Evolutionary conservation across 1,139 yeast genomes (phyloP).

Genomic region (Cylindricascospora bacillispora): DNA sequence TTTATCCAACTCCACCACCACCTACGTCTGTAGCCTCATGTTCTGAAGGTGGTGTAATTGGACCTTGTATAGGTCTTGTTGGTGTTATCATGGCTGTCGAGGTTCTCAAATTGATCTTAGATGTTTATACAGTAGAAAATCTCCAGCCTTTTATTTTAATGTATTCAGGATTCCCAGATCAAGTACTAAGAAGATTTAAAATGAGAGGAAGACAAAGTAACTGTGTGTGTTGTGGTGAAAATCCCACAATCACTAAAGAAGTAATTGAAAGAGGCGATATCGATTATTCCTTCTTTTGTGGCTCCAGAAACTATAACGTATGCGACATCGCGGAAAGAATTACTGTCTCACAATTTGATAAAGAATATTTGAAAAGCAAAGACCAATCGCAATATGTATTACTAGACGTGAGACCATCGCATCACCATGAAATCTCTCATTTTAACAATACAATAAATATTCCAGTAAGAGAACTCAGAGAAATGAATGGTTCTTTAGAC

Average conservation of each 20-base stretch:
- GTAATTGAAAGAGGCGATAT: slow-evolving; percentile 35
- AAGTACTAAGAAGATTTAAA: slow-evolving; percentile 56
- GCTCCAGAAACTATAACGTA: slow-evolving; percentile 38
- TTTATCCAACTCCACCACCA: slow-evolving; percentile 84
- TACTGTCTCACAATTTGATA: slow-evolving; percentile 33
- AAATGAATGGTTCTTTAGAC: slow-evolving; percentile 24
- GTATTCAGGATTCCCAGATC: slow-evolving; percentile 66
- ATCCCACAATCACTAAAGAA: slow-evolving; percentile 33
- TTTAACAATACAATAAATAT: slow-evolving; percentile 51
- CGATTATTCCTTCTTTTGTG: slow-evolving; percentile 68
- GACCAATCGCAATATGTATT: slow-evolving; percentile 26
- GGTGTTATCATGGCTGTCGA: slow-evolving; percentile 88
- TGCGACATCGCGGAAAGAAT: slow-evolving; percentile 37
- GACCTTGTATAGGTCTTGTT: slow-evolving; percentile 87
- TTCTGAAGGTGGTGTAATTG: slow-evolving; percentile 89
- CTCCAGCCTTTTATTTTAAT: slow-evolving; percentile 60
- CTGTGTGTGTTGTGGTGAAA: slow-evolving; percentile 57
- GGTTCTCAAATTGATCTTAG: slow-evolving; percentile 60
- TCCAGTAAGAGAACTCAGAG: slow-evolving; percentile 41
- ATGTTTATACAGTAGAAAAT: slow-evolving; percentile 35
- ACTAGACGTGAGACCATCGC: slow-evolving; percentile 72
- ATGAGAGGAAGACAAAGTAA: slow-evolving; percentile 56
- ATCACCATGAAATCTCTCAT: slow-evolving; percentile 58
- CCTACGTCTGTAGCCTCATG: slow-evolving; percentile 76
- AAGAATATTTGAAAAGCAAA: slow-evolving; percentile 7